Conservation (phyloP, 2,329 filamentous ascomycete genomes). For the Penicillium digitatum region DNA sequence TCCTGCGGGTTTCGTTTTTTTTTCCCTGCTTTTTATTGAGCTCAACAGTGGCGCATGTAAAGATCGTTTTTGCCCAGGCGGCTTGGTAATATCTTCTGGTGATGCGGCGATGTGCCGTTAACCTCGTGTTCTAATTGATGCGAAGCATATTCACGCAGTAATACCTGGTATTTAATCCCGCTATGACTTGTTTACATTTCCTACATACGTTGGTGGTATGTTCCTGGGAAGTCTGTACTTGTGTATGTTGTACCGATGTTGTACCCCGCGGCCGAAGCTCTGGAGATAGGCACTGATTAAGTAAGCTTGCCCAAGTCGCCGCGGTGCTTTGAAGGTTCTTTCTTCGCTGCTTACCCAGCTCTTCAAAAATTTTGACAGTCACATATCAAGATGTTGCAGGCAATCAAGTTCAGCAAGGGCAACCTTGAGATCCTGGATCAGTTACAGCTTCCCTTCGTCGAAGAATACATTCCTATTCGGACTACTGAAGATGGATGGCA, state of each 20-base stretch:
- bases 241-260: not conserved
- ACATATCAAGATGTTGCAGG: slow-evolving; percentile 52
- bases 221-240: not conserved
- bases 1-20: not conserved
- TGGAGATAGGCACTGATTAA: slow-evolving; percentile 1
- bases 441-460: slow-evolving; percentile 57
- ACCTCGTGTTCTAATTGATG: not conserved
- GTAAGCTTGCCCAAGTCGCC: not conserved
- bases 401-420: slow-evolving; percentile 57
- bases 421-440: slow-evolving; percentile 61
- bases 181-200: not conserved
- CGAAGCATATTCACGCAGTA: not conserved
- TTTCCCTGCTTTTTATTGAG: not conserved
- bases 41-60: not conserved
- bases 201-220: not conserved
- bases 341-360: not conserved
- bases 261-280: not conserved
- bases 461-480: slow-evolving; percentile 53
- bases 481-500: slow-evolving; percentile 60
- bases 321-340: not conserved
- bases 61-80: not conserved
- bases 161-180: not conserved
- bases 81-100: not conserved
- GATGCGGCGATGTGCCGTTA: not conserved
- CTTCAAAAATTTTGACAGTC: not conserved